Evolutionary conservation across 2,329 filamentous ascomycete species (phyloP), one percentile per base, ranked within the genome.

Genomic region (Talaromyces sp.): DNA sequence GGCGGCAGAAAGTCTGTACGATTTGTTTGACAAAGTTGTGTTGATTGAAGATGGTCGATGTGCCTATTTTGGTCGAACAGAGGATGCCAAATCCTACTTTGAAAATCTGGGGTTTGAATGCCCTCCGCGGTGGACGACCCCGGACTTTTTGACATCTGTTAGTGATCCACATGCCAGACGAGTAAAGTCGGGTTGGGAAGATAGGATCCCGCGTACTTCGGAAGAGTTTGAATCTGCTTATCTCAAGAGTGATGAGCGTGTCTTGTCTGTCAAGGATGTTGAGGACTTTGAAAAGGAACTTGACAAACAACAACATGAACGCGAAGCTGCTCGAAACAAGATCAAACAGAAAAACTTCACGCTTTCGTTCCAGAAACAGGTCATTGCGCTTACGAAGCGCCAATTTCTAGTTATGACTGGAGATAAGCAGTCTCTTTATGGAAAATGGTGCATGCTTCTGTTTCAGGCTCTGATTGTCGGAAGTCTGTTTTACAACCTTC

Each of bases 81-180:
- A 83, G 4, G 76, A 83, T 1, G 89, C 89, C 0, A 89, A 84
- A 68, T 73, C 80, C 29, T 93, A 89, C 69, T 92, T 93, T 64
- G 74, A 86, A 54, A 76, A 83, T n/a, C 78, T 92, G 38, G 90
- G 90, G 0, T 93, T 91, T 66, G 79, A 84, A 17, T 90, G 88
- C 67, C 88, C 89, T 0, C 81, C 85, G 24, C 82, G 89, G 14
- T 85, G 87, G 82, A 91, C 88, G 0, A 87, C 87, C 0, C 86
- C 86, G 4, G 90, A 93, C 71, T 93, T 93, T 73, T 75, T 93
- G 35, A 93, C 89, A 0, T 90, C 88, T 1, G 86, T 93, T 68
- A 91, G 86, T 8, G 84, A 84, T 50, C 77, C 81, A 1, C 78
- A 85, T 58, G 86, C 87, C 62, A 78, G 86, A 32, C 76, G 82